These are phyloP conservation scores for Candida mesenterica DNA, from an alignment of 1,139 yeast species.

Conservation along the genomic window DNA sequence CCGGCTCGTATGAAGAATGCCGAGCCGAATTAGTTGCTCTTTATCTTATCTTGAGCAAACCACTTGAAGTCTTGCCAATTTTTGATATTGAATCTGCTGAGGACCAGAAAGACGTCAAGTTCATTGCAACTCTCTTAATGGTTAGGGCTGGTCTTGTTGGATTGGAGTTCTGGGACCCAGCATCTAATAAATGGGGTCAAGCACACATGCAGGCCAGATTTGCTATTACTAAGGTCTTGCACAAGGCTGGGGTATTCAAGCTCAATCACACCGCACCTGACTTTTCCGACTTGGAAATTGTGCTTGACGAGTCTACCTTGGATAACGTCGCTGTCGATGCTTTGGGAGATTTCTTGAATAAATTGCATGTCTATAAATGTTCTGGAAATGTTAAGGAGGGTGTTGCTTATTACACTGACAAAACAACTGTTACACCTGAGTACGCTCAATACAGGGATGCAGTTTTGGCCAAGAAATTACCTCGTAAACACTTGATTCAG, in stretches of 20 bases:
- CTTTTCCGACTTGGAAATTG: conserved; percentile 58
- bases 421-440: conserved; percentile 65
- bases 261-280: conserved; percentile 49
- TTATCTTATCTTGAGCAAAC: conserved; percentile 68
- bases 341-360: conserved; percentile 66
- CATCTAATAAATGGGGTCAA: conserved; percentile 83
- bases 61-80: conserved; percentile 57
- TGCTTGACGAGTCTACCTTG: conserved; percentile 60
- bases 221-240: conserved; percentile 74
- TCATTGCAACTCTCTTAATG: conserved; percentile 74
- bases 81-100: conserved; percentile 61
- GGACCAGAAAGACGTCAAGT: conserved; percentile 63
- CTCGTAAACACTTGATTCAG: conserved; percentile 82
- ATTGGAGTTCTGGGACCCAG: conserved; percentile 85
- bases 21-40: conserved; percentile 90
- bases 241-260: conserved; percentile 65
- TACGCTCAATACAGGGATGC: conserved; percentile 63
- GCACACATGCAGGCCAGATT: conserved; percentile 95
- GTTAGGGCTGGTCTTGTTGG: conserved; percentile 83
- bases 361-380: conserved; percentile 75
- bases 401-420: conserved; percentile 56
- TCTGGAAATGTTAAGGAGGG: conserved; percentile 72
- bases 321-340: conserved; percentile 69
- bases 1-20: conserved; percentile 90
- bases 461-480: conserved; percentile 69